A percentile compares a stretch with the other conserved stretches of the same genome.
Conservation (phyloP, 805 yeast species). For the Cyberlindnera veronae region DNA sequence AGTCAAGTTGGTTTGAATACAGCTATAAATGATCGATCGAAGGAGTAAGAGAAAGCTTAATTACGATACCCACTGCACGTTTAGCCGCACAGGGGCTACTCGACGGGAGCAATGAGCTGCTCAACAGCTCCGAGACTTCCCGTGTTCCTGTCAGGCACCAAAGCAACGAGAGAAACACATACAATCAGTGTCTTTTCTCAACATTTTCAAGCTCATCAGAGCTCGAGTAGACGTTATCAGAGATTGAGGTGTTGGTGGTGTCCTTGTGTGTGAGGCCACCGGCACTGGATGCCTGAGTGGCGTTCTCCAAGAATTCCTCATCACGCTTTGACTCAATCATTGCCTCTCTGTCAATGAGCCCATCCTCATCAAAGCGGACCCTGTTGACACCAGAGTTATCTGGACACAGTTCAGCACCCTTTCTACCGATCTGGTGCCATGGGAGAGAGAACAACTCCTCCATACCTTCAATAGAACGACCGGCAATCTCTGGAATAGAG, state of each 20-base stretch:
- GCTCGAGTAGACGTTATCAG: not conserved
- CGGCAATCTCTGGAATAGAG: conserved; percentile 35
- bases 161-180: not conserved
- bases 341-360: conserved; percentile 9
- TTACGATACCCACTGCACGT: too few relatives aligned
- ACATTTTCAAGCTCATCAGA: conserved; percentile 1
- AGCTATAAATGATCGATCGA: too few relatives aligned
- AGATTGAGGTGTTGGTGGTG: conserved; percentile 8
- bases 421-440: conserved; percentile 55
- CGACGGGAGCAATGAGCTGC: too few relatives aligned
- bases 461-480: conserved; percentile 36
- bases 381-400: conserved; percentile 40
- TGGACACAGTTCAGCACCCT: conserved; percentile 47
- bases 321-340: conserved; percentile 8
- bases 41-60: too few relatives aligned
- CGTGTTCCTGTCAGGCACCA: too few relatives aligned
- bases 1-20: too few relatives aligned
- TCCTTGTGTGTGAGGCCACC: conserved; percentile 4
- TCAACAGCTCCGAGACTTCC: too few relatives aligned
- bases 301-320: conserved; percentile 14
- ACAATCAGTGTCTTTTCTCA: not conserved
- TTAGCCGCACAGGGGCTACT: too few relatives aligned
- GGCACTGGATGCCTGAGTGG: conserved; percentile 7
- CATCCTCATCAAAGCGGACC: conserved; percentile 9
- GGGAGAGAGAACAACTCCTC: conserved; percentile 39